Evolutionary conservation across 345 rosid genomes (phyloP).

Genomic region (Passiflora organensis): DNA sequence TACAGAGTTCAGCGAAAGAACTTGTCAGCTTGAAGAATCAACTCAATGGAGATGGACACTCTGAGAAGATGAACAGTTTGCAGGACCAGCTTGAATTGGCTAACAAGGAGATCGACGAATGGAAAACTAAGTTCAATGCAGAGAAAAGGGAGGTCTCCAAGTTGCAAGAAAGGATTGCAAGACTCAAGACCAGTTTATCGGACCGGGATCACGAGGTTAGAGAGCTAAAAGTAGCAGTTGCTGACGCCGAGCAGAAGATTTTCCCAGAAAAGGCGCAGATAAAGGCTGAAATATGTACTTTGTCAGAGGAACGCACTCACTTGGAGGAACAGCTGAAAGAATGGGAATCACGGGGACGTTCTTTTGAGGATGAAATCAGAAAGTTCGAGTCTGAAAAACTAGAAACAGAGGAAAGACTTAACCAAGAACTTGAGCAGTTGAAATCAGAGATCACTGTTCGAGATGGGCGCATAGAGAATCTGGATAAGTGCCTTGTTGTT

Average conservation of each 20-base stretch:
- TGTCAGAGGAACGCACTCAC: conserved; percentile 35
- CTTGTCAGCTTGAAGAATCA: conserved; percentile 34
- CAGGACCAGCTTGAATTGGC: conserved; percentile 27
- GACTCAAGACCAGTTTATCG: conserved; percentile 28
- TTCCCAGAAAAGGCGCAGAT: conserved; percentile 49
- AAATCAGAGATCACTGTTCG: conserved; percentile 36
- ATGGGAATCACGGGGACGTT: conserved; percentile 30
- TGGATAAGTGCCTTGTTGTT: conserved; percentile 41
- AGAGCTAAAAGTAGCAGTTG: conserved; percentile 36
- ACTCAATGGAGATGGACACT: conserved; percentile 3
- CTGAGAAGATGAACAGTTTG: conserved; percentile 16
- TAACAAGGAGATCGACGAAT: conserved; percentile 15
- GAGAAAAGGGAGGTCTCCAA: conserved; percentile 41
- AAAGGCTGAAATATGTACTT: conserved; percentile 35
- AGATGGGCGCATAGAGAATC: conserved; percentile 20
- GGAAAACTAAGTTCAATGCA: conserved; percentile 25
- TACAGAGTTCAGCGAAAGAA: conserved; percentile 50
- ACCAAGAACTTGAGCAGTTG: conserved; percentile 33
- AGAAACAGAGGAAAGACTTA: conserved; percentile 34
- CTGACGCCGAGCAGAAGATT: conserved; percentile 45
- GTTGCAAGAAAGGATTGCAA: conserved; percentile 34
- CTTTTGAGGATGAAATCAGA: conserved; percentile 38
- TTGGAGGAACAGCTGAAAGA: conserved; percentile 42
- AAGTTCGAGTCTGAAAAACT: conserved; percentile 30
- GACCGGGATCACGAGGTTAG: conserved; percentile 33